Conservation (phyloP, 108 stramenopile genomes). For the Poteriospumella lacustris region DNA sequence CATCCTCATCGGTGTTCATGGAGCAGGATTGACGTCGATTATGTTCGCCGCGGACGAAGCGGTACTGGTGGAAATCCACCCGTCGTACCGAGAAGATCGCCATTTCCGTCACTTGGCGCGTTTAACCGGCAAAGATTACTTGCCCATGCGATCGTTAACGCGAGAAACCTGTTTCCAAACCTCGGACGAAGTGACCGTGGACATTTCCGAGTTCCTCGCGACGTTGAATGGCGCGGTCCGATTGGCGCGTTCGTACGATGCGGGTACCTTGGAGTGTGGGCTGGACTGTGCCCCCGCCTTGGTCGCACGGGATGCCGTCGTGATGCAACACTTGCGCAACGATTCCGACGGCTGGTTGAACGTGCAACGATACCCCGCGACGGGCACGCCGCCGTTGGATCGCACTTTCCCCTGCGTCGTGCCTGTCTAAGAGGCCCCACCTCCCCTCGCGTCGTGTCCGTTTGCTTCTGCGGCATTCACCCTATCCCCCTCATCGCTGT, state of each 20-base stretch:
- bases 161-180: constrained; percentile 21
- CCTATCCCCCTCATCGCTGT: too few species aligned
- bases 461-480: too few species aligned
- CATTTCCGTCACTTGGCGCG: constrained; percentile 27
- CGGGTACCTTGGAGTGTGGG: constrained; percentile 31
- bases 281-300: background rate
- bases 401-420: too few species aligned
- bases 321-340: too few species aligned
- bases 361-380: too few species aligned
- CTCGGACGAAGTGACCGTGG: constrained; percentile 18
- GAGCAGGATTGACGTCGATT: constrained; percentile 32
- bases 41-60: constrained; percentile 36
- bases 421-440: too few species aligned
- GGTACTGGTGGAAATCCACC: constrained; percentile 33
- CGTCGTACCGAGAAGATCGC: constrained; percentile 28
- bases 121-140: constrained; percentile 14
- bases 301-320: constrained; percentile 26
- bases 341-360: too few species aligned
- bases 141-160: constrained; percentile 25
- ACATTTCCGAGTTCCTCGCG: constrained; percentile 3
- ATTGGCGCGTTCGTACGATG: constrained; percentile 28
- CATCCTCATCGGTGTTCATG: constrained; percentile 29
- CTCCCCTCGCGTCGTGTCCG: too few species aligned
- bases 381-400: too few species aligned
- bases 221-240: constrained; percentile 30